Evolutionary conservation across 345 rosid species (phyloP).

Genomic region (Salix dunnii): DNA sequence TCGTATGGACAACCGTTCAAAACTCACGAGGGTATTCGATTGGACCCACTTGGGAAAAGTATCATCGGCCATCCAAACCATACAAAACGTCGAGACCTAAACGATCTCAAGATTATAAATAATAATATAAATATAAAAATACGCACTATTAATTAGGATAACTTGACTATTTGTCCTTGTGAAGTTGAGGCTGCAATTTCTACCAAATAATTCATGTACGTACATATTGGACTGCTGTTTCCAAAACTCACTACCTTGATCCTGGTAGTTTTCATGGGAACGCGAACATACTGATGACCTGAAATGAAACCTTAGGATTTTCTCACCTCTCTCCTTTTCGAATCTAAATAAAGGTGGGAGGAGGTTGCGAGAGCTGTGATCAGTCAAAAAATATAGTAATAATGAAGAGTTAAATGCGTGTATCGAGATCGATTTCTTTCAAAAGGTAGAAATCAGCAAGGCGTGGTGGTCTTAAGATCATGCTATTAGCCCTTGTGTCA

Average conservation of each 20-base stretch:
- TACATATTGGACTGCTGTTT: too few species aligned
- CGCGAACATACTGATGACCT: too few species aligned
- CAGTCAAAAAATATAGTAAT: neutral
- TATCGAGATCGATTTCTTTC: neutral
- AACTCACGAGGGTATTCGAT: neutral
- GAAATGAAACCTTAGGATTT: too few species aligned
- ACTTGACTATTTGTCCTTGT: neutral
- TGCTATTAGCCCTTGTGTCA: slow-evolving; percentile 7
- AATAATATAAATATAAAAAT: too few species aligned
- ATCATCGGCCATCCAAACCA: neutral
- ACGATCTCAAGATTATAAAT: neutral
- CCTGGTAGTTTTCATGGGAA: too few species aligned
- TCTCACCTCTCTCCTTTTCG: neutral
- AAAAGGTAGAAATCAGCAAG: neutral
- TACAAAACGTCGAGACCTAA: neutral
- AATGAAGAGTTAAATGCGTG: neutral
- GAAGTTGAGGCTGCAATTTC: neutral
- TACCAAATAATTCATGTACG: neutral
- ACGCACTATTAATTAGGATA: neutral
- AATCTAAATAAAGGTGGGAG: neutral
- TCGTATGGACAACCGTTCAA: neutral
- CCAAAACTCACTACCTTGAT: too few species aligned
- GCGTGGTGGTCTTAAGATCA: neutral
- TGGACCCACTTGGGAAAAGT: slow-evolving; percentile 9
- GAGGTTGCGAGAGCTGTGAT: neutral